Base-by-base conservation (phyloP, 306 rosid genomes). In the Quercus gilva region DNA sequence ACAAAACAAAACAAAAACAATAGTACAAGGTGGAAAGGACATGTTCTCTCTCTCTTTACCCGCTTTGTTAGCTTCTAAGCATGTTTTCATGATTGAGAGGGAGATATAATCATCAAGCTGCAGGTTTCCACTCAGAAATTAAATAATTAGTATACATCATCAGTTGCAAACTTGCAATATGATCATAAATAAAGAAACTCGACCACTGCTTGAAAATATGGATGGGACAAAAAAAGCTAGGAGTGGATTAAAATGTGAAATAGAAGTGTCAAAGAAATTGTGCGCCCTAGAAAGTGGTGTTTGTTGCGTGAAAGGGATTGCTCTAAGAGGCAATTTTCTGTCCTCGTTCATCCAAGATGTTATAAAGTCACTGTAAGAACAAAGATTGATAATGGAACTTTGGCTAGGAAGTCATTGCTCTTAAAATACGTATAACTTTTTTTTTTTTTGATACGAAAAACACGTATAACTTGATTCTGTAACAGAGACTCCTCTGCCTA, bases 31-130 rank as follows among this genome's bases (percentile, higher is more conserved):
- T 76, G 79, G 69, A 68, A 19, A 43, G 60, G 60, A 23, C 73
- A 82, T 37, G 74, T 56, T 25, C 35, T 49, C 59, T 21, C 57
- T 78, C 57, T 78, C 31, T n/a, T n/a, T 28, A 29, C 17, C 20
- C 6, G 79, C 75, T 75, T 82, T 84, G 85, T 92, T 94, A 87
- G 92, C 98, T 89, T 92, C 88, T 87, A 94, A 92, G 98, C 88
- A 88, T 88, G 90, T 77, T 84, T 84, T 89, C 88, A 89, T 92
- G 94, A 94, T 94, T 86, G 84, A 84, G 55, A 85, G 76, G 69
- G 59, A 75, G 86, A 84, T 80, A 84, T 68, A 85, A 85, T 85
- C 83, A 79, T 85, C 80, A n/a, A 37, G 68, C 41, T 6, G 41
- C 75, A 80, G 71, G 45, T 75, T 78, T 84, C 81, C 82, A 65